Evolutionary conservation across 257 asterid genomes (phyloP).

Genomic region (Fraxinus americana): DNA sequence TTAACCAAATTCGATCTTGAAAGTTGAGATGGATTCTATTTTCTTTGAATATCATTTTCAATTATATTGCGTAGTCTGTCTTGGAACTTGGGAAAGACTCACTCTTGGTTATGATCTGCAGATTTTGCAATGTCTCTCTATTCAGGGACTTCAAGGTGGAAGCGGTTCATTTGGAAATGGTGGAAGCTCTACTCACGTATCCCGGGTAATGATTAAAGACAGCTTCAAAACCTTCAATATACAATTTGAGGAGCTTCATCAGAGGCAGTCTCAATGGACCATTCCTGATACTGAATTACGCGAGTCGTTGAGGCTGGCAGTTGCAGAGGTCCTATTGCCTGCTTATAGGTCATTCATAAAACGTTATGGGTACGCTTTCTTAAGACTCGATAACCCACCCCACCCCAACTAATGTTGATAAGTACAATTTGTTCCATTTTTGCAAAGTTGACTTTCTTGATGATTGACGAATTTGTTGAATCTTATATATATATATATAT

Average conservation of each 20-base stretch:
- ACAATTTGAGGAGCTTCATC: slow-evolving; percentile 93
- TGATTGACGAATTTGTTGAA: slow-evolving; percentile 7
- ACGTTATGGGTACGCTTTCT: slow-evolving; percentile 76
- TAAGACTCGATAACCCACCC: neutral
- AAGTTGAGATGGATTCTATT: neutral
- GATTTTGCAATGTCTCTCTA: slow-evolving; percentile 87
- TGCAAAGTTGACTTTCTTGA: neutral
- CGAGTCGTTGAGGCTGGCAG: slow-evolving; percentile 91
- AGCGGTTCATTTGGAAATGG: slow-evolving; percentile 49
- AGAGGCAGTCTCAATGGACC: slow-evolving; percentile 97
- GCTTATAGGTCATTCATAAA: slow-evolving; percentile 84
- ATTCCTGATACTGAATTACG: slow-evolving; percentile 97
- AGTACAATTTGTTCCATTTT: neutral
- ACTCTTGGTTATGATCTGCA: slow-evolving; percentile 33
- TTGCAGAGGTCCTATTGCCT: slow-evolving; percentile 95
- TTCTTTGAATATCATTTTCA: neutral
- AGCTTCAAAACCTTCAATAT: slow-evolving; percentile 80
- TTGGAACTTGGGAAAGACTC: neutral
- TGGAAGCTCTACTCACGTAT: slow-evolving; percentile 56
- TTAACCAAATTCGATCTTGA: neutral
- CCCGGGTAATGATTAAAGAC: slow-evolving; percentile 84
- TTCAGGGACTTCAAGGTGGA: slow-evolving; percentile 62
- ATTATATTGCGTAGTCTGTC: neutral
- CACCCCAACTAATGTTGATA: neutral
- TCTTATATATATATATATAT: slow-evolving; percentile 8